A percentile compares a stretch with the other conserved stretches of the same genome.
phyloP scores from a whole-genome alignment of 768 basidiomycete genomes.

The Tephrocybe sp. region DNA sequence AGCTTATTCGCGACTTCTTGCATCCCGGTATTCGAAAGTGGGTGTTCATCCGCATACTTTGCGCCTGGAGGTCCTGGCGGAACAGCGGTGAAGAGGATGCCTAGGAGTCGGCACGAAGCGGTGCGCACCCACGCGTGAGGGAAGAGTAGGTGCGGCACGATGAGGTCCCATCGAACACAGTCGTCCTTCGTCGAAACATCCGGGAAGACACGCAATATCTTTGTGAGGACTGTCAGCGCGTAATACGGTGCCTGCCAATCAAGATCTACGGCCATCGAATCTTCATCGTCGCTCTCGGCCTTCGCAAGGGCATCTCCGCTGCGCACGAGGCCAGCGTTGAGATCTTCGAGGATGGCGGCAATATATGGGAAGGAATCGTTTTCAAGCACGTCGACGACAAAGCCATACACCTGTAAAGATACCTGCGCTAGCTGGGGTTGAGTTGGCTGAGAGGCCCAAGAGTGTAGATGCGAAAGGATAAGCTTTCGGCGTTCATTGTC shows the following conservation, averaged over 20 bases:
- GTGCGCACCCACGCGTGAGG: constrained; percentile 95
- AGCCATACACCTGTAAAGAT: constrained; percentile 79
- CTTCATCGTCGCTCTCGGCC: constrained; percentile 42
- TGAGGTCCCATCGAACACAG: constrained; percentile 59
- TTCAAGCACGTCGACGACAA: constrained; percentile 71
- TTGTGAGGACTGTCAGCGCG: constrained; percentile 63
- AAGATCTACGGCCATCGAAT: constrained; percentile 53
- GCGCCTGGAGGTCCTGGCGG: constrained; percentile 39
- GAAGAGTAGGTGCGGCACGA: constrained; percentile 72
- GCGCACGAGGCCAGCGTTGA: constrained; percentile 46
- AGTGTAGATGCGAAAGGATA: constrained; percentile 70
- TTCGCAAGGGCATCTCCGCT: constrained; percentile 40
- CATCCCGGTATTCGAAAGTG: constrained; percentile 57
- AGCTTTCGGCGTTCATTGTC: constrained; percentile 54
- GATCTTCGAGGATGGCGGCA: constrained; percentile 52
- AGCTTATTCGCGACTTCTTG: constrained; percentile 72
- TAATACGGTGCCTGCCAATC: constrained; percentile 89
- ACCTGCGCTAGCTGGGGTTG: constrained; percentile 69
- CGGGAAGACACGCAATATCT: constrained; percentile 60
- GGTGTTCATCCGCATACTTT: constrained; percentile 35
- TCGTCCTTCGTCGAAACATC: constrained; percentile 43
- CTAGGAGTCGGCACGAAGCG: constrained; percentile 75
- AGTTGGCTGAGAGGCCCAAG: constrained; percentile 70
- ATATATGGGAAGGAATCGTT: constrained; percentile 45
- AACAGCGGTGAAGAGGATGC: constrained; percentile 60